Evolutionary conservation across 106 monocot genomes (phyloP).

Genomic region (Dendrobium officinale): DNA sequence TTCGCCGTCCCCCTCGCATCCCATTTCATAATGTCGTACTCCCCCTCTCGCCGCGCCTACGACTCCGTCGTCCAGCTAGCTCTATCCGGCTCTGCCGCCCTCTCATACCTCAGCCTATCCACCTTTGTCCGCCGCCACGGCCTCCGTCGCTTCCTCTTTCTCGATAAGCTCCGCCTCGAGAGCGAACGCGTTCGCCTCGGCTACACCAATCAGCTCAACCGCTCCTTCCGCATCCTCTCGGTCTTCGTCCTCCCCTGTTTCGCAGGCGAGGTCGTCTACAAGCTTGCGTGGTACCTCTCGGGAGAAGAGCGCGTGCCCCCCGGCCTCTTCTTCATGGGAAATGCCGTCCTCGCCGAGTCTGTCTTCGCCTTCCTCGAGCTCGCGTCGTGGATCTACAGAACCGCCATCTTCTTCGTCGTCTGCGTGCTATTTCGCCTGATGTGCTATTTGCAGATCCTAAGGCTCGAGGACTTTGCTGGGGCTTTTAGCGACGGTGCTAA

Average conservation of each 20-base stretch:
- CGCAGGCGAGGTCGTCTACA: conserved; percentile 49
- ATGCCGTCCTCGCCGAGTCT: conserved; percentile 16
- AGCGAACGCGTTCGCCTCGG: conserved; percentile 54
- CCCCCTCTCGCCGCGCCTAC: conserved; percentile 32
- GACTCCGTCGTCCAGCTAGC: conserved; percentile 60
- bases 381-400: conserved; percentile 68
- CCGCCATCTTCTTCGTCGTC: conserved; percentile 63
- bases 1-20: conserved; percentile 39
- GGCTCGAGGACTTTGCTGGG: conserved; percentile 61
- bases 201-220: conserved; percentile 57
- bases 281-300: conserved; percentile 55
- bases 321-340: conserved; percentile 24
- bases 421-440: conserved; percentile 78
- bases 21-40: conserved; percentile 34
- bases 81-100: conserved; percentile 30
- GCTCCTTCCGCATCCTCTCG: conserved; percentile 52
- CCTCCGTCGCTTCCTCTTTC: conserved; percentile 70
- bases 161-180: conserved; percentile 61
- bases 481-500: conserved; percentile 40
- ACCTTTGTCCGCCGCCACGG: conserved; percentile 48
- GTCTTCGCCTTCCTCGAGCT: conserved; percentile 46
- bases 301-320: conserved; percentile 23
- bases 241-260: conserved; percentile 63
- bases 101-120: conserved; percentile 67
- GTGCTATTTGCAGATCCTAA: conserved; percentile 74